Evolutionary conservation across 352 stramenopile genomes (phyloP), one percentile per base, ranked within the genome.

Genomic region (Phytophthora agathidicida): DNA sequence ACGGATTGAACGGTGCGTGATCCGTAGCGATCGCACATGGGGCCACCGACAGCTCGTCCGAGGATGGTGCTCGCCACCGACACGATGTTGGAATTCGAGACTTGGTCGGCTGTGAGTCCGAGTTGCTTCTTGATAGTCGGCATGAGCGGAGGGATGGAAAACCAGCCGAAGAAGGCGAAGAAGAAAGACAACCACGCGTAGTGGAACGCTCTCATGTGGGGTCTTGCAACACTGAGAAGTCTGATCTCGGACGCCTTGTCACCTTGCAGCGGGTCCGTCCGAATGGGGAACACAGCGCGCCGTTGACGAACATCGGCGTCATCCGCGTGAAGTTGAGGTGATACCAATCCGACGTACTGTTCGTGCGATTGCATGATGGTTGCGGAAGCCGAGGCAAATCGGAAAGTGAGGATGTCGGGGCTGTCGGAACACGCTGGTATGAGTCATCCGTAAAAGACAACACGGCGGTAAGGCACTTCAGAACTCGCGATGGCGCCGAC

Each of bases 171-270:
- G 79, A 98, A 98, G 45, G 94, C 93, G 39, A 94, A 85, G 77
- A 98, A 98, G 78, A 98, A 98, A 32, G 75, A 92, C 11, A 98
- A 62, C 93, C 93, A 98, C 14, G 89, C 68, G 65, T 80, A 91
- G 77, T 98, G 93, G 73, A 98, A 98, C 19, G 91, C 88, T 41
- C 93, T 85, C 92, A 98, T 98, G 72, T 98, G 94, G 0, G 95
- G 94, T 11, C 65, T 43, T 11, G 42, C 31, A 1, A 60, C 46
- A 26, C 65, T 75, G 4, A 82, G 46, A 8, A 73, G 43, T 28
- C 64, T 63, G 26, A 82, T 68, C 51, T 82, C 61, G n/a, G 33
- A 38, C 24, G 52, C 56, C 24, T 73, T 68, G 33, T 74, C 56
- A 19, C 62, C 55, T 56, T 82, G 65, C 42, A 75, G 31, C 22